Base-by-base conservation (phyloP, 495 filamentous ascomycete species). In the Trichocladium uniseriatum region DNA sequence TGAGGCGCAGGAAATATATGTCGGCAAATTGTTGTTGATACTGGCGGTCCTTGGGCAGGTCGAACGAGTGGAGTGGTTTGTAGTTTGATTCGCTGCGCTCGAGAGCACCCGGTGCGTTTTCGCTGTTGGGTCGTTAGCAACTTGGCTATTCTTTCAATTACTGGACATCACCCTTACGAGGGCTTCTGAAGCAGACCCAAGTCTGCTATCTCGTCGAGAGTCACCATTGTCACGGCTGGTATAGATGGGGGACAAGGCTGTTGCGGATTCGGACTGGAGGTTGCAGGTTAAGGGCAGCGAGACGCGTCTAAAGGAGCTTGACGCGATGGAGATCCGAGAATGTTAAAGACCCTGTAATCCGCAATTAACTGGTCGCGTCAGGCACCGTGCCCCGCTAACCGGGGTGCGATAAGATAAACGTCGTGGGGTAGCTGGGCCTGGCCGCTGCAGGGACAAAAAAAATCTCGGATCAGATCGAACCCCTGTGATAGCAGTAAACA, bases 21-120 rank as follows among this genome's bases (percentile, higher is more conserved):
- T 96, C 90, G 50, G 81, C 86, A 79, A 84, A 99, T 73, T 99
- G 94, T 63, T 97, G 94, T 62, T 87, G 76, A 59, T 97, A 99
- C 19, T 86, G 81, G 39, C 83, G 79, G 28, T 81, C 74, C 53
- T 81, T 80, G 1, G 81, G 78, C 10, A 96, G 75, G 38, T 71
- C 63, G 61, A 86, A 96, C 0, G 81, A 84, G 41, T 79, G 66
- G 19, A 90, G 72, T 1, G 89, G 82, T 45, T 82, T 83, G 71
- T 95, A 95, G 49, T 69, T 62, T 3, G 87, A 90, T 18, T 67
- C 55, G 36, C 60, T 63, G 36, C 83, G 71, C 35, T 68, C 56
- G 0, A 71, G 58, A 28, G 51, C 50, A 21, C 64, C 52, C 31
- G 62, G 61, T 38, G 60, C 54, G 28, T 69, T 48, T 51, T 61